Conservation (phyloP, 129 eudicot genomes). For the Smallanthus sonchifolius region DNA sequence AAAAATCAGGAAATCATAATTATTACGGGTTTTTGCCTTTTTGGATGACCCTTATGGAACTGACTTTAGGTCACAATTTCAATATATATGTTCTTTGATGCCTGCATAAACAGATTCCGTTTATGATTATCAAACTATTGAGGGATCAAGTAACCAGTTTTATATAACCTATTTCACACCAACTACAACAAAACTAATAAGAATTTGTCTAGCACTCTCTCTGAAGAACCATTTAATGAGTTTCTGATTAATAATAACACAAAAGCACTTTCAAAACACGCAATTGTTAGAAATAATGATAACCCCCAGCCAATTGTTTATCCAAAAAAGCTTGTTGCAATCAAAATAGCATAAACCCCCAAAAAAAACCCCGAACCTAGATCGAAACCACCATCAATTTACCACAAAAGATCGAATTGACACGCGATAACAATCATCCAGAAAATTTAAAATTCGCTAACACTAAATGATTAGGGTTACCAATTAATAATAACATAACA, state of each 20-base stretch:
- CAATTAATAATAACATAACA: neutral
- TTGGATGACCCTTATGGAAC: too few relatives aligned
- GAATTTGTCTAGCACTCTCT: neutral
- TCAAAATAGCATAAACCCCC: neutral
- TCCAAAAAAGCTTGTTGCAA: neutral
- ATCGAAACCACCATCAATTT: neutral
- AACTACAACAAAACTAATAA: neutral
- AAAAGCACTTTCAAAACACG: neutral
- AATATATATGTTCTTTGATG: neutral
- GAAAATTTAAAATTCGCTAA: neutral
- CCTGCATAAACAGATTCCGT: neutral
- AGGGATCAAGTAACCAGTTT: neutral
- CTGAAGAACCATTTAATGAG: neutral
- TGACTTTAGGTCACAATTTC: neutral
- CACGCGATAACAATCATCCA: neutral
- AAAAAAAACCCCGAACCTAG: neutral
- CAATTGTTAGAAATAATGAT: neutral
- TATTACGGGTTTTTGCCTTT: too few relatives aligned
- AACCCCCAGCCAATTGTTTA: neutral
- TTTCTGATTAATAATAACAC: neutral
- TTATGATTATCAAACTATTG: neutral
- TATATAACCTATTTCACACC: neutral
- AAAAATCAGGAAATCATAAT: neutral
- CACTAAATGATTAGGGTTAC: constrained; percentile 8
- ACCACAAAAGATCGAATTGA: neutral